Evolutionary conservation across 176 grass and related monocot genomes (phyloP).

Genomic region (Hordeum vulgare): DNA sequence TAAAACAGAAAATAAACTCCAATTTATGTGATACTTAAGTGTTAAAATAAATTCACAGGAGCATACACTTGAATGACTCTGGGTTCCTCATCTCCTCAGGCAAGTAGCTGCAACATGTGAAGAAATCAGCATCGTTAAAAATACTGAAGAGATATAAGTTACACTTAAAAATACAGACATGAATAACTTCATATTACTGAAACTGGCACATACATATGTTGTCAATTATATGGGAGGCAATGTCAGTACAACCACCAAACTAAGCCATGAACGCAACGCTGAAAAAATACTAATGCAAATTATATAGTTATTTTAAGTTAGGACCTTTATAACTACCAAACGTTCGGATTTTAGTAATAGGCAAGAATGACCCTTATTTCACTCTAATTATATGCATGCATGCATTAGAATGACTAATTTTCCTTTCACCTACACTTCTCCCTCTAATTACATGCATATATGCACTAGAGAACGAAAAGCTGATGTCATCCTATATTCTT

Average conservation of each 20-base stretch:
- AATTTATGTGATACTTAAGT: not conserved
- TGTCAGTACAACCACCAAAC: not conserved
- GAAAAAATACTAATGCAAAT: not conserved
- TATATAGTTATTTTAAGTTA: not conserved
- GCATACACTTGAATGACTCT: conserved; percentile 81
- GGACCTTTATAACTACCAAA: too few species aligned
- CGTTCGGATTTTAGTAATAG: too few species aligned
- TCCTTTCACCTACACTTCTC: too few species aligned
- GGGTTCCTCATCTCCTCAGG: conserved; percentile 98
- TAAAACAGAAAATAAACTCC: conserved; percentile 5
- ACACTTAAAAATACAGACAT: not conserved
- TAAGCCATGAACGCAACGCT: not conserved
- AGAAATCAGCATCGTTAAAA: conserved; percentile 25
- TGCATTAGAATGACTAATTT: too few species aligned
- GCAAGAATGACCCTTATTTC: too few species aligned
- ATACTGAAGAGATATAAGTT: conserved; percentile 15
- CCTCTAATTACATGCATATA: too few species aligned
- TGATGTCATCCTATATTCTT: too few species aligned
- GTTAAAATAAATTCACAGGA: conserved; percentile 21
- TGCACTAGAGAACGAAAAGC: too few species aligned
- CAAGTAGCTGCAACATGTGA: conserved; percentile 74
- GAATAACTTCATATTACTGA: conserved; percentile 10
- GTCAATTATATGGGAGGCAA: not conserved
- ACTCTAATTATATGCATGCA: too few species aligned
- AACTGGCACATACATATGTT: not conserved